Base-by-base conservation (phyloP, 2,329 filamentous ascomycete genomes). In the Drechmeria coniospora region DNA sequence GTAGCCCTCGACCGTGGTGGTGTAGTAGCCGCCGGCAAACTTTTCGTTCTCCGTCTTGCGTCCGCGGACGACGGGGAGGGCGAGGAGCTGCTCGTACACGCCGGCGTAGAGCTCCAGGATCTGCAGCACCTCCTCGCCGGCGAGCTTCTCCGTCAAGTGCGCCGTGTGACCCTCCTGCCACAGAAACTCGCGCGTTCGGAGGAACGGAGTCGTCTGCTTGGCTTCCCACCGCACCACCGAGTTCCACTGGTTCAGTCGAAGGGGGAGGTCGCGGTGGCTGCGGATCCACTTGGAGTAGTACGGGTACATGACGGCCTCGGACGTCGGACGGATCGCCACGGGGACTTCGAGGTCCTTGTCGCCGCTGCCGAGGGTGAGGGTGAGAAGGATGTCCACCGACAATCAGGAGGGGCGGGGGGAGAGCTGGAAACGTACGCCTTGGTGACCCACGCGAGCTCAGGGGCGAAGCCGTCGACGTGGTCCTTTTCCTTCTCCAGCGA, bases 181-280 rank as follows among this genome's bases (percentile, higher is more conserved):
- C 39, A 95, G 59, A 56, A 98, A 98, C 54, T 98, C 90, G 52
- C 92, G 68, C 25, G 87, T 87, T 43, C 87, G 69, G 32, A 98
- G 68, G 63, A 95, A 95, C 21, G 72, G 72, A n/a, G 71, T 76
- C 15, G 70, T 75, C 53, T 92, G 83, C 65, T 95, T 95, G 51
- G 92, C 92, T 57, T 95, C 90, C 90, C 90, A 95, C 44, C 87
- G 74, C 26, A 94, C 67, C 38, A 71, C 66, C 10, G 79, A 92
- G 67, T 94, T 94, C 90, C 90, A 98, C 57, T 98, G 90, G 62
- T 95, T 95, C 40, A 95, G 67, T 47, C 83, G 78, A 41, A 95
- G 67, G 36, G 90, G 92, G 33, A 98, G 75, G 49, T 98, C 90
- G 46, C 92, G 74, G 59, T 98, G 86, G 50, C 78, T 87, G 53